Evolutionary conservation across 73 alveolate genomes (phyloP).

Genomic region (Stentor coeruleus): DNA sequence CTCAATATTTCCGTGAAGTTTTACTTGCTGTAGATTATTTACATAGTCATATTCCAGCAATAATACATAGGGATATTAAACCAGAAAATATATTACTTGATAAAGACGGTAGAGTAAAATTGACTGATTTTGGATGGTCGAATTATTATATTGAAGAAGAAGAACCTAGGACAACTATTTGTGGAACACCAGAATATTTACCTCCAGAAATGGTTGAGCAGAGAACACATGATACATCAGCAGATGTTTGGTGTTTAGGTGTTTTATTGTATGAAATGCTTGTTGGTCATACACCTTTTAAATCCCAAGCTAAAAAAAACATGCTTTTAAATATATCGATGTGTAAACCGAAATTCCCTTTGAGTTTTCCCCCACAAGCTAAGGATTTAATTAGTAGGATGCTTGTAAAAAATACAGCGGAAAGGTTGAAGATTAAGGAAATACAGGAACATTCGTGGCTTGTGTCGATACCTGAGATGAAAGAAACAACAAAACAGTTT

Average conservation of each 20-base stretch:
- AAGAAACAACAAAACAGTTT: background rate
- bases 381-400: constrained; percentile 18
- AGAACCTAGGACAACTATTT: constrained; percentile 47
- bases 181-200: constrained; percentile 64
- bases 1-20: constrained; percentile 79
- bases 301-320: constrained; percentile 15
- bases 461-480: background rate
- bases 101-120: constrained; percentile 26
- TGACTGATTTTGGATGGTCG: constrained; percentile 58
- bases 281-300: constrained; percentile 60
- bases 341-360: constrained; percentile 27
- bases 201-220: constrained; percentile 70
- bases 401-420: constrained; percentile 13
- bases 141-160: constrained; percentile 36
- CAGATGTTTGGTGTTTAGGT: constrained; percentile 70
- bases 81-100: constrained; percentile 30
- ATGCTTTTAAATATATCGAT: background rate
- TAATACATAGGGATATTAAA: constrained; percentile 43
- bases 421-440: background rate
- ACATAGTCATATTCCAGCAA: constrained; percentile 74
- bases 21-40: constrained; percentile 73
- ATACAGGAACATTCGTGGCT: background rate
- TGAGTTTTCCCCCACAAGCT: constrained; percentile 25
- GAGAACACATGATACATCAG: constrained; percentile 52
- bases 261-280: constrained; percentile 56